These are phyloP conservation scores for Aspergillus carbonarius DNA, from an alignment of 2,329 filamentous ascomycete species.

Conservation along the genomic window DNA sequence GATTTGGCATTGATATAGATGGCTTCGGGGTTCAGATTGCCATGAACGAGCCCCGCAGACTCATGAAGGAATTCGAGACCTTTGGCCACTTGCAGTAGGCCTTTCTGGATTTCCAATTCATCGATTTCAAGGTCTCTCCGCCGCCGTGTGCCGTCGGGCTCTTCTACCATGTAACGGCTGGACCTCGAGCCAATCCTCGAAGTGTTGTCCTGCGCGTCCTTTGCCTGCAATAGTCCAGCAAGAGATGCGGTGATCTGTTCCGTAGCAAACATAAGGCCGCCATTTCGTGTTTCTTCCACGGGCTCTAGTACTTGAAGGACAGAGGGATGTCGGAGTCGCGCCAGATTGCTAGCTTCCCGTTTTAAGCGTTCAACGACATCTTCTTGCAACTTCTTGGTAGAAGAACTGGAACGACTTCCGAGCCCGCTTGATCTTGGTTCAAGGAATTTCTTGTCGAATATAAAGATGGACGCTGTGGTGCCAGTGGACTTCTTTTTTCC, in stretches of 20 bases:
- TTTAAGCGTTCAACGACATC: constrained; percentile 89
- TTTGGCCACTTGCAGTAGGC: constrained; percentile 86
- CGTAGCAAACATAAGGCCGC: constrained; percentile 92
- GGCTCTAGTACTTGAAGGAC: constrained; percentile 92
- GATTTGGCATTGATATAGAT: constrained; percentile 95
- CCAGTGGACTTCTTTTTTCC: constrained; percentile 95
- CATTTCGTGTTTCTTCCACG: constrained; percentile 87
- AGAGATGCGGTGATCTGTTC: constrained; percentile 90
- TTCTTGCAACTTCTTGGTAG: constrained; percentile 74
- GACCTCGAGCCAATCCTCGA: constrained; percentile 67
- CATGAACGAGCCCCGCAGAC: constrained; percentile 89
- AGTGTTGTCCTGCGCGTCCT: constrained; percentile 77
- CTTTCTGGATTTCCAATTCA: constrained; percentile 96
- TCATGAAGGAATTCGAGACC: constrained; percentile 94
- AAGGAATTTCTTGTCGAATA: constrained; percentile 87
- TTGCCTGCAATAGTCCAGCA: constrained; percentile 76
- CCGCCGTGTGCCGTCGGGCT: constrained; percentile 69
- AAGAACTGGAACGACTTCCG: constrained; percentile 60
- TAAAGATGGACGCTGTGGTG: constrained; percentile 85
- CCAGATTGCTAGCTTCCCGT: constrained; percentile 86
- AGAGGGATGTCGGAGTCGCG: constrained; percentile 84
- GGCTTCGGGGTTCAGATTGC: constrained; percentile 89
- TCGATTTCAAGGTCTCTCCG: constrained; percentile 88
- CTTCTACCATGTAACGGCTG: constrained; percentile 79
- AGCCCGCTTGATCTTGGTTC: constrained; percentile 67